Evolutionary conservation across 2,329 filamentous ascomycete genomes (phyloP).

Genomic region (Aspergillus amoenus): DNA sequence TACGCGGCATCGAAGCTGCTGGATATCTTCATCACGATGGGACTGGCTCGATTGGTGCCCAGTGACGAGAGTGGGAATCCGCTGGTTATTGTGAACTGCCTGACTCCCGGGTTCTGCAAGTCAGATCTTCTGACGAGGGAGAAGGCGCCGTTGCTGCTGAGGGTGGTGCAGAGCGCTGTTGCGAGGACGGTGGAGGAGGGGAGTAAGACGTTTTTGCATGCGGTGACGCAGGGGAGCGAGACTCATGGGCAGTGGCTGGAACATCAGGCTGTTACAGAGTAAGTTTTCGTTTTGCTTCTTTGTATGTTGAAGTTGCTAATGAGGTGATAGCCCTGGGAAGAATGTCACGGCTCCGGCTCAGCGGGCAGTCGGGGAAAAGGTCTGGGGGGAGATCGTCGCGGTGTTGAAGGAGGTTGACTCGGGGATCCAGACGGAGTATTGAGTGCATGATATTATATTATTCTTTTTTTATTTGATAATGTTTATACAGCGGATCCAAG

Average conservation of each 20-base stretch:
- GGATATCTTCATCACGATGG: conserved; percentile 12
- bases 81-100: conserved; percentile 20
- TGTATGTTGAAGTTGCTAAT: neutral
- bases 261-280: conserved; percentile 13
- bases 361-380: conserved; percentile 4
- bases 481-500: too few species aligned
- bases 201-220: conserved; percentile 15
- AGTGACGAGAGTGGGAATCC: conserved; percentile 13
- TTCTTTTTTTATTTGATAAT: too few species aligned
- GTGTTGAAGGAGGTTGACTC: conserved; percentile 6
- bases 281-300: neutral
- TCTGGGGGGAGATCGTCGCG: conserved; percentile 16
- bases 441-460: neutral
- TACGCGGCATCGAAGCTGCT: conserved; percentile 18
- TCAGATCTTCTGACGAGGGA: conserved; percentile 16
- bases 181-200: conserved; percentile 12
- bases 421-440: conserved; percentile 1
- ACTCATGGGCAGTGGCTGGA: conserved; percentile 16
- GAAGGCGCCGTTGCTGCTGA: conserved; percentile 13
- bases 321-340: conserved; percentile 4
- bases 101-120: conserved; percentile 27
- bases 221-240: conserved; percentile 2
- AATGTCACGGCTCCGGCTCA: conserved; percentile 6
- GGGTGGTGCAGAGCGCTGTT: conserved; percentile 9
- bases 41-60: conserved; percentile 8